A percentile compares a stretch with the other conserved stretches of the same genome.
Evolutionary conservation across 2,329 filamentous ascomycete genomes (phyloP).

Genomic region (Myriosclerotinia duriaeana): DNA sequence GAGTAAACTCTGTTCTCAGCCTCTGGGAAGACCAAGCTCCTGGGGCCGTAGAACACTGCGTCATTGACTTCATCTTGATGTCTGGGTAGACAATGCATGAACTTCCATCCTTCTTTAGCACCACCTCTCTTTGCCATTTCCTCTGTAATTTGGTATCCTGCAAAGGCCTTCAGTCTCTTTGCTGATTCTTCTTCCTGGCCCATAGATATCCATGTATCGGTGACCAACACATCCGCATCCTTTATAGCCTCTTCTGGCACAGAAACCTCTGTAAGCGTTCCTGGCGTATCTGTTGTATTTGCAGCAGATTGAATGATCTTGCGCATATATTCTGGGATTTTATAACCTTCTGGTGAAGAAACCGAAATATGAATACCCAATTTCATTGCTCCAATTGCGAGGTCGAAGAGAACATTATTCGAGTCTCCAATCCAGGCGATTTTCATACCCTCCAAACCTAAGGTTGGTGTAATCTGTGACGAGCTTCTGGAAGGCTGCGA

Average conservation of each 20-base stretch:
- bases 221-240: constrained; percentile 85
- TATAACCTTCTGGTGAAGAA: constrained; percentile 81
- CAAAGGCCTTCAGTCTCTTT: constrained; percentile 76
- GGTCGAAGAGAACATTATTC: constrained; percentile 94
- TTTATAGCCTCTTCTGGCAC: constrained; percentile 82
- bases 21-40: constrained; percentile 88
- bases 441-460: constrained; percentile 80
- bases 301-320: constrained; percentile 67
- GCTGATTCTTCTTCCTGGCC: constrained; percentile 85
- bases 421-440: constrained; percentile 95
- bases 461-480: constrained; percentile 33
- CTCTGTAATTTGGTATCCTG: constrained; percentile 86
- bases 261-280: constrained; percentile 71
- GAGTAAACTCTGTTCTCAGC: constrained; percentile 94
- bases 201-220: constrained; percentile 98
- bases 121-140: constrained; percentile 81
- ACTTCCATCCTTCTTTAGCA: constrained; percentile 88
- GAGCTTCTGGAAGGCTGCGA: constrained; percentile 38
- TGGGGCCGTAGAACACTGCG: constrained; percentile 85
- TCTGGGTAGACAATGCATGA: constrained; percentile 96
- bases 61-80: constrained; percentile 92
- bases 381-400: constrained; percentile 85
- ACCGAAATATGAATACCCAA: constrained; percentile 83
- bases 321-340: constrained; percentile 74
- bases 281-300: constrained; percentile 55